A percentile compares a stretch with the other conserved stretches of the same genome.
phyloP scores from a whole-genome alignment of 2,329 filamentous ascomycete species.

The Hirsutella thompsonii region DNA sequence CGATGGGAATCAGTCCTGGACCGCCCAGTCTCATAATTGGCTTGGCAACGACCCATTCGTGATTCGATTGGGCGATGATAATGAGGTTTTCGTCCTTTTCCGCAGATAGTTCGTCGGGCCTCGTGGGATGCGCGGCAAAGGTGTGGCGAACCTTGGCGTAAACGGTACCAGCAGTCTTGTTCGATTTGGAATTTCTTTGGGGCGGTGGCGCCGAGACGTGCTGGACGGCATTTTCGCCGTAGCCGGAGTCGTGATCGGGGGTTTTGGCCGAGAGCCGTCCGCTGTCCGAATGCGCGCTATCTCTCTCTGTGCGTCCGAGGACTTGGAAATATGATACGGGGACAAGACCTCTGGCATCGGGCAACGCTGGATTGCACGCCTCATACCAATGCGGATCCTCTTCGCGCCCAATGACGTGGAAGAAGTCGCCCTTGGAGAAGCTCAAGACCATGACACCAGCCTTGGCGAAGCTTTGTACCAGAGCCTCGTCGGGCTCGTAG shows the following conservation, averaged over 20 bases:
- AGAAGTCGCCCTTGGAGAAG: constrained; percentile 93
- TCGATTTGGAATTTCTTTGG: constrained; percentile 37
- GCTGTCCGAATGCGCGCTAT: constrained; percentile 62
- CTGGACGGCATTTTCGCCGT: constrained; percentile 30
- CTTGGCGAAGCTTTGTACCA: constrained; percentile 82
- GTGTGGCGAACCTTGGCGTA: constrained; percentile 97
- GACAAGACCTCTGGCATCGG: constrained; percentile 78
- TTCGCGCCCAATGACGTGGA: constrained; percentile 93
- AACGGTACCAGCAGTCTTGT: constrained; percentile 67
- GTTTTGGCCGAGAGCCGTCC: constrained; percentile 37
- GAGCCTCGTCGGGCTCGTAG: constrained; percentile 62
- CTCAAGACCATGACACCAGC: constrained; percentile 66
- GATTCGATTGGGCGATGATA: constrained; percentile 95
- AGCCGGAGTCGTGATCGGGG: constrained; percentile 83
- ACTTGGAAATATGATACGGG: constrained; percentile 90
- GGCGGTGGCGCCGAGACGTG: constrained; percentile 7
- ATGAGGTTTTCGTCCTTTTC: constrained; percentile 95
- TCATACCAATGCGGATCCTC: constrained; percentile 96
- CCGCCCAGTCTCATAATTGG: constrained; percentile 96
- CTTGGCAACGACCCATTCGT: constrained; percentile 98
- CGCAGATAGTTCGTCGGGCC: constrained; percentile 81
- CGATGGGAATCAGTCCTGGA: constrained; percentile 88
- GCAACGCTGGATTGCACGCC: constrained; percentile 86
- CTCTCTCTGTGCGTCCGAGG: constrained; percentile 81
- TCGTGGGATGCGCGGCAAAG: constrained; percentile 73